phyloP scores from a whole-genome alignment of 1,284 basidiomycete species.

The Cryptococcus sp. region DNA sequence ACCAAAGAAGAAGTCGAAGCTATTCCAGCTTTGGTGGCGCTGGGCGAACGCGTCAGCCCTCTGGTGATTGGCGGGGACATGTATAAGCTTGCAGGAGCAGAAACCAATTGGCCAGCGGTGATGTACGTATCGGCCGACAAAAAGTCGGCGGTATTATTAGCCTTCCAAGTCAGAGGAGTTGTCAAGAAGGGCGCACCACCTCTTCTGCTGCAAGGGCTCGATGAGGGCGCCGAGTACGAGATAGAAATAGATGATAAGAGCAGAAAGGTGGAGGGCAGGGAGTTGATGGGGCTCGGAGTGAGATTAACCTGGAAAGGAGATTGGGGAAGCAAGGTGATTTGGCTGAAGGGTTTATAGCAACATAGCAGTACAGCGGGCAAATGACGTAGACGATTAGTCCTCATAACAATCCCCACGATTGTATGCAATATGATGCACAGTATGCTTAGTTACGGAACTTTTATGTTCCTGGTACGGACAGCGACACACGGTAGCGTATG shows the following conservation, averaged over 20 bases:
- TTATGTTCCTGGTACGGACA: no score
- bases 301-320: slow-evolving; percentile 20
- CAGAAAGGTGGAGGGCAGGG: slow-evolving; percentile 15
- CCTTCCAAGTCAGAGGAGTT: slow-evolving; percentile 7
- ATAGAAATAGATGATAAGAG: no score
- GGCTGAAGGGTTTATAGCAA: slow-evolving; percentile 7
- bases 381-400: no score
- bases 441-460: no score
- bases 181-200: slow-evolving; percentile 13
- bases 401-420: no score
- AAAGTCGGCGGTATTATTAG: slow-evolving; percentile 18
- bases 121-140: slow-evolving; percentile 18
- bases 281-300: slow-evolving; percentile 5
- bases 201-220: slow-evolving; percentile 24
- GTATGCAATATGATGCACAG: no score
- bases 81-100: slow-evolving; percentile 27
- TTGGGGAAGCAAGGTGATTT: slow-evolving; percentile 19
- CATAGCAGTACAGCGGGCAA: not conserved
- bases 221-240: slow-evolving; percentile 13
- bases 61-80: slow-evolving; percentile 31
- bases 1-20: slow-evolving; percentile 16
- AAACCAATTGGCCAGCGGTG: slow-evolving; percentile 35
- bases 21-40: slow-evolving; percentile 23
- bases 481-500: no score
- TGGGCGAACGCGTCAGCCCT: slow-evolving; percentile 27